phyloP scores from a whole-genome alignment of 2,329 filamentous ascomycete genomes.

The Aureobasidium vineae region DNA sequence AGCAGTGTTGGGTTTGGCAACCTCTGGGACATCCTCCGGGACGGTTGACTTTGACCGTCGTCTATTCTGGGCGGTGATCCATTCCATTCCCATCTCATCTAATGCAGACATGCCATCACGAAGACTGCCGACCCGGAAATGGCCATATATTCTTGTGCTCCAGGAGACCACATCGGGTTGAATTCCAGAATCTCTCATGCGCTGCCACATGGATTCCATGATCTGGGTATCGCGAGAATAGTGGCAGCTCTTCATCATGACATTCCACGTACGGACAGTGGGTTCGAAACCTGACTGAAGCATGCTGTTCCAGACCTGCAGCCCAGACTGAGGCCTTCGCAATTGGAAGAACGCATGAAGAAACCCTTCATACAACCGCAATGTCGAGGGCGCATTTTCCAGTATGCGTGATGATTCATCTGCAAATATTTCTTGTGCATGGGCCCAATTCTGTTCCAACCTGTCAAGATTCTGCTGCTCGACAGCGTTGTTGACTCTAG shows the following conservation, averaged over 20 bases:
- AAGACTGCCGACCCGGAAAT: conserved; percentile 57
- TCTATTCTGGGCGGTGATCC: conserved; percentile 46
- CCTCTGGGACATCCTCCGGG: conserved; percentile 30
- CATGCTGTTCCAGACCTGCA: conserved; percentile 60
- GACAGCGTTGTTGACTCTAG: conserved; percentile 12
- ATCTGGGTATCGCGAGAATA: conserved; percentile 57
- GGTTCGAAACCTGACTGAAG: conserved; percentile 56
- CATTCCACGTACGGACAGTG: conserved; percentile 65
- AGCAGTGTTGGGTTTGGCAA: conserved; percentile 60
- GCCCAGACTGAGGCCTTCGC: conserved; percentile 44
- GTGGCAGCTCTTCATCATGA: conserved; percentile 70
- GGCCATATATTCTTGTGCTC: conserved; percentile 66
- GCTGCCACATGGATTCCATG: conserved; percentile 66
- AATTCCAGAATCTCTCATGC: conserved; percentile 57
- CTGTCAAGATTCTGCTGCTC: conserved; percentile 30
- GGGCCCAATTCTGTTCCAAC: conserved; percentile 30
- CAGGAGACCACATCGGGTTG: conserved; percentile 65
- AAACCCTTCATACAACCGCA: conserved; percentile 43
- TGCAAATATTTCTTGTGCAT: conserved; percentile 27
- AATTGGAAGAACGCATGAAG: conserved; percentile 50
- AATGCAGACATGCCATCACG: conserved; percentile 62
- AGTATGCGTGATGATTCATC: background rate
- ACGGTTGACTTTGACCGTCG: background rate
- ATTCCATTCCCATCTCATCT: conserved; percentile 63
- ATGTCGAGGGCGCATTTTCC: conserved; percentile 27